A percentile compares a stretch with the other conserved stretches of the same genome.
Evolutionary conservation across 495 filamentous ascomycete genomes (phyloP).

Genomic region (Margaritispora aquatica): DNA sequence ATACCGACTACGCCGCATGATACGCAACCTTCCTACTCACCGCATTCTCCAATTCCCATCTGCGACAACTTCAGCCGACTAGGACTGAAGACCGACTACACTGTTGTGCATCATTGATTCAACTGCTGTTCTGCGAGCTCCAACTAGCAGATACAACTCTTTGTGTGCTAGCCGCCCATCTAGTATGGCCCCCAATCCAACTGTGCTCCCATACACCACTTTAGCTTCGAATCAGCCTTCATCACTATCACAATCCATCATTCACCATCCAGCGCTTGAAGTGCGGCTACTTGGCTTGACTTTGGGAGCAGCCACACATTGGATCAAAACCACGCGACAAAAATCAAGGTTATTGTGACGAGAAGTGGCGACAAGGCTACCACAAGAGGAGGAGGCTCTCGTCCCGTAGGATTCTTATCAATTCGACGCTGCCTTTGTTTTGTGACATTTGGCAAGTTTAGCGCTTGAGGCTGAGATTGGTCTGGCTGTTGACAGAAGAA

Average conservation of each 20-base stretch:
- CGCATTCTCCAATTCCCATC: background rate
- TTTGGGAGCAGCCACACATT: background rate
- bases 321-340: background rate
- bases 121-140: no score
- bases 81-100: no score
- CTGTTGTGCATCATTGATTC: no score
- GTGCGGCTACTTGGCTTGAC: background rate
- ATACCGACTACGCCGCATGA: no score
- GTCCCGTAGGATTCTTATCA: no score
- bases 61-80: background rate
- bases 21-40: background rate
- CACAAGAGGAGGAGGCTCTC: background rate
- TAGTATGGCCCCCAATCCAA: background rate
- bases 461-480: background rate
- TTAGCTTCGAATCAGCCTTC: background rate
- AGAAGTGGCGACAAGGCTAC: conserved; percentile 6
- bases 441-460: no score
- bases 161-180: background rate
- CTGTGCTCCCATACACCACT: background rate
- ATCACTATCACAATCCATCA: background rate
- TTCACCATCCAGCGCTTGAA: background rate
- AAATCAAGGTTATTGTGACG: conserved; percentile 7
- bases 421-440: no score
- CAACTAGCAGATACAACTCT: background rate
- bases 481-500: no score